These are phyloP conservation scores for Barnettozyma vustinii DNA, from an alignment of 805 yeast species.

Conservation along the genomic window DNA sequence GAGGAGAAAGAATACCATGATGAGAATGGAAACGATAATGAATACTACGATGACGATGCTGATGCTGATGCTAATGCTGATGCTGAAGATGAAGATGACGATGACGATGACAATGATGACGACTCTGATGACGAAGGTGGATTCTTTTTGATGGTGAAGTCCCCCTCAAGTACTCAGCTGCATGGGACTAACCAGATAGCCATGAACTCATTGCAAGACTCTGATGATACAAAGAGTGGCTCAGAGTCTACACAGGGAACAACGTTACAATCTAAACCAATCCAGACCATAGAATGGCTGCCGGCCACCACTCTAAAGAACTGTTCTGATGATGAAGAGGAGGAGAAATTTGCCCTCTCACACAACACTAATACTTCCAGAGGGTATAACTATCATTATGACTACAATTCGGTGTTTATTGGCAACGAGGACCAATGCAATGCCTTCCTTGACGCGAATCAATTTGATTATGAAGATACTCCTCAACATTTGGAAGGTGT, in stretches of 20 bases:
- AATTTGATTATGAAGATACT: slow-evolving; percentile 19
- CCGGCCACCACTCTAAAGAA: slow-evolving; percentile 86
- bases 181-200: slow-evolving; percentile 14
- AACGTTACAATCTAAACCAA: neutral
- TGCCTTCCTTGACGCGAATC: slow-evolving; percentile 13
- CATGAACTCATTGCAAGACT: neutral
- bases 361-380: slow-evolving; percentile 69
- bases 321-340: slow-evolving; percentile 58
- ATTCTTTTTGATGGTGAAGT: slow-evolving; percentile 52
- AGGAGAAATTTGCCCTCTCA: slow-evolving; percentile 47
- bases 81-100: slow-evolving; percentile 17
- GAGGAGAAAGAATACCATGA: slow-evolving; percentile 21
- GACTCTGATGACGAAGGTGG: slow-evolving; percentile 62
- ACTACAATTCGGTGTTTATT: slow-evolving; percentile 72
- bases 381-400: slow-evolving; percentile 75
- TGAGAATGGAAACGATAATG: slow-evolving; percentile 24
- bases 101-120: slow-evolving; percentile 23
- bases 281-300: slow-evolving; percentile 64
- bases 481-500: slow-evolving; percentile 25
- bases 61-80: neutral
- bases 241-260: neutral
- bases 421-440: slow-evolving; percentile 30
- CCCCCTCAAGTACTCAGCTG: slow-evolving; percentile 32
- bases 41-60: slow-evolving; percentile 1
- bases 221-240: neutral